Conservation (phyloP, 2,329 filamentous ascomycete species). For the Aspergillus terreus region DNA sequence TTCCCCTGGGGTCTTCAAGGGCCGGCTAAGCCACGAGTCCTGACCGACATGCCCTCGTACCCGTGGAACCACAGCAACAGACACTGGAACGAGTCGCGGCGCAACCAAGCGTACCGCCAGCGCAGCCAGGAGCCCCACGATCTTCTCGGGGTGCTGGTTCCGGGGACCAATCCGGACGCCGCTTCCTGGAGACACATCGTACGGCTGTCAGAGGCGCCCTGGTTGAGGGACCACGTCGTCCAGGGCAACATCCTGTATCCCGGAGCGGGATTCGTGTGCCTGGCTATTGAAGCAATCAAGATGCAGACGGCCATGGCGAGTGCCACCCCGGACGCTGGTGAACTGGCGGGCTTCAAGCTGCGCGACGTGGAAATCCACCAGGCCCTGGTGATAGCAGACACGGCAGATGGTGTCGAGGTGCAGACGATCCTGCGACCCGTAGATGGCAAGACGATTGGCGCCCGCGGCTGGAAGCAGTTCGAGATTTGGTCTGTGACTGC, state of each 20-base stretch:
- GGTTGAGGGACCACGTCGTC: slow-evolving; percentile 43
- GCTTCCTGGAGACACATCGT: slow-evolving; percentile 45
- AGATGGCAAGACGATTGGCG: no score
- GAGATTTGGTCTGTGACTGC: no score
- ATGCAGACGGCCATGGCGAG: background rate
- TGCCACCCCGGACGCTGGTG: slow-evolving; percentile 3
- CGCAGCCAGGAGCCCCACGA: background rate
- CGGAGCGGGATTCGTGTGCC: slow-evolving; percentile 14
- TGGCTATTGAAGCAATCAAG: slow-evolving; percentile 14
- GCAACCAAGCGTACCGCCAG: slow-evolving; percentile 4
- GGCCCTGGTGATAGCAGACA: no score
- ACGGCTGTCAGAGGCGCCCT: slow-evolving; percentile 28
- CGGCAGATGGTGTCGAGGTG: no score
- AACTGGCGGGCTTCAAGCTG: background rate
- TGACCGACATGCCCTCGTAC: slow-evolving; percentile 13
- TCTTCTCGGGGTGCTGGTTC: background rate
- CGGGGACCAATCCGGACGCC: slow-evolving; percentile 12
- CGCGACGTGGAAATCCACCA: no score
- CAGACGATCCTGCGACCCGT: no score
- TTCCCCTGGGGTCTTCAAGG: no score
- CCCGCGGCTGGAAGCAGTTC: no score
- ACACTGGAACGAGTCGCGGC: slow-evolving; percentile 6
- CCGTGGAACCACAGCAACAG: slow-evolving; percentile 11
- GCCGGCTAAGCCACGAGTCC: background rate
- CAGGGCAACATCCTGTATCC: slow-evolving; percentile 16